These are phyloP conservation scores for Closterium sp. DNA, from an alignment of 139 green algal genomes.

Conservation along the genomic window DNA sequence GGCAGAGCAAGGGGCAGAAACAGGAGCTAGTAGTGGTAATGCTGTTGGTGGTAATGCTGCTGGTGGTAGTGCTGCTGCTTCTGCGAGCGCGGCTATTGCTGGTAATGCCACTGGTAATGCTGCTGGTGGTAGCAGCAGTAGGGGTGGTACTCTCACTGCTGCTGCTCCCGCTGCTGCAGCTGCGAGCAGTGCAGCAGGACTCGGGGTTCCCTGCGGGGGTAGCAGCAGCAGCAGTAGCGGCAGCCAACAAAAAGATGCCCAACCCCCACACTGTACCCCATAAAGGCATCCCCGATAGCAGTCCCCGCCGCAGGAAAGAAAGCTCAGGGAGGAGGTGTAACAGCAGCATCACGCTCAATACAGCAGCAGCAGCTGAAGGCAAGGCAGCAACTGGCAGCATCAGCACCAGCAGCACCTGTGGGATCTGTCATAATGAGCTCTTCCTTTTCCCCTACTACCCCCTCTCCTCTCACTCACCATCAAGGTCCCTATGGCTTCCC, in stretches of 20 bases:
- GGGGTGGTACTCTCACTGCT: background rate
- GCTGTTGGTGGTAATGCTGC: background rate
- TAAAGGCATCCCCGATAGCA: background rate
- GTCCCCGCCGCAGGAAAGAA: background rate
- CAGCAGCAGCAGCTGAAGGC: background rate
- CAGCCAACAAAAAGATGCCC: background rate
- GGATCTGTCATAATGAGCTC: background rate
- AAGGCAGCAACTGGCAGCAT: background rate
- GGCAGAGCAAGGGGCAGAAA: background rate
- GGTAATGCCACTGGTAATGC: too few species aligned
- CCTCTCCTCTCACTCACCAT: background rate
- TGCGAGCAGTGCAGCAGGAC: background rate
- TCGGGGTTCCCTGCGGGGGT: background rate
- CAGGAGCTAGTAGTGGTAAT: background rate
- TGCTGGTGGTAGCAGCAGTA: background rate
- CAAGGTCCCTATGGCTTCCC: background rate
- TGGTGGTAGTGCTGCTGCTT: background rate
- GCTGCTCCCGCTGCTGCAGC: background rate
- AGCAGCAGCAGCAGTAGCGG: background rate
- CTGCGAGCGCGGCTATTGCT: too few species aligned
- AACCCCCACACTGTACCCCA: background rate
- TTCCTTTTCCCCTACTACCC: background rate
- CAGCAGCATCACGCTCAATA: background rate
- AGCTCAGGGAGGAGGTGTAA: background rate
- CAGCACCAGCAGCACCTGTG: background rate